Evolutionary conservation across 306 rosid genomes (phyloP).

Genomic region (Begonia masoniana): DNA sequence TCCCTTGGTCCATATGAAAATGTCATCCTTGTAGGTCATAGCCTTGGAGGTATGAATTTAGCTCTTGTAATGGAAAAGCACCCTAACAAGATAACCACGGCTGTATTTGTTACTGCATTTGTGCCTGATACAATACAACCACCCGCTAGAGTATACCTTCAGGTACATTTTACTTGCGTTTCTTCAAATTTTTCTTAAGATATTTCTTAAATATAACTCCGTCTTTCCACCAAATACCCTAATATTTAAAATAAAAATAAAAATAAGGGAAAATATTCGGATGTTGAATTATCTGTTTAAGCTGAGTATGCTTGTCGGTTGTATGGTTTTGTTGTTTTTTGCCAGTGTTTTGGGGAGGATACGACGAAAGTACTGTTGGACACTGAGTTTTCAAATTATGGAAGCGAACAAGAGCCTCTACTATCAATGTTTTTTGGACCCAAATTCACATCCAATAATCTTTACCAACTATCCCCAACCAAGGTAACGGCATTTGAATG

Average conservation of each 20-base stretch:
- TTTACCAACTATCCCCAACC: conserved; percentile 37
- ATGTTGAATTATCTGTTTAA: neutral
- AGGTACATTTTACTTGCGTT: conserved; percentile 18
- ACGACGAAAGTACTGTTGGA: conserved; percentile 26
- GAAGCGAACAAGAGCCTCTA: conserved; percentile 12
- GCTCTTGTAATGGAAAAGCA: conserved; percentile 55
- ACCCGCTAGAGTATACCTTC: conserved; percentile 35
- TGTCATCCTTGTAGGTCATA: conserved; percentile 64
- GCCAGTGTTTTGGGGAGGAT: conserved; percentile 12
- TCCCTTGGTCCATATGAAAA: conserved; percentile 27
- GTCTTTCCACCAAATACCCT: too few relatives aligned
- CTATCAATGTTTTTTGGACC: conserved; percentile 27
- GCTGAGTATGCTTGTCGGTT: too few relatives aligned
- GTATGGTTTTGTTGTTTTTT: neutral
- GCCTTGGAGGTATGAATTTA: conserved; percentile 54
- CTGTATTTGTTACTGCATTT: conserved; percentile 52
- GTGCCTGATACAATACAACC: conserved; percentile 36
- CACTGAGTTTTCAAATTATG: conserved; percentile 13
- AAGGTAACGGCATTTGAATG: conserved; percentile 22
- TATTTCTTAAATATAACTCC: too few relatives aligned
- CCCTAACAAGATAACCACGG: conserved; percentile 33
- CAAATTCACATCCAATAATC: conserved; percentile 9
- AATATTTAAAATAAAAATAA: too few relatives aligned
- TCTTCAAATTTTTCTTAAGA: too few relatives aligned
- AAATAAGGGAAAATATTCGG: too few relatives aligned